phyloP scores from a whole-genome alignment of 257 asterid species.

The Orobanche coerulescens region DNA sequence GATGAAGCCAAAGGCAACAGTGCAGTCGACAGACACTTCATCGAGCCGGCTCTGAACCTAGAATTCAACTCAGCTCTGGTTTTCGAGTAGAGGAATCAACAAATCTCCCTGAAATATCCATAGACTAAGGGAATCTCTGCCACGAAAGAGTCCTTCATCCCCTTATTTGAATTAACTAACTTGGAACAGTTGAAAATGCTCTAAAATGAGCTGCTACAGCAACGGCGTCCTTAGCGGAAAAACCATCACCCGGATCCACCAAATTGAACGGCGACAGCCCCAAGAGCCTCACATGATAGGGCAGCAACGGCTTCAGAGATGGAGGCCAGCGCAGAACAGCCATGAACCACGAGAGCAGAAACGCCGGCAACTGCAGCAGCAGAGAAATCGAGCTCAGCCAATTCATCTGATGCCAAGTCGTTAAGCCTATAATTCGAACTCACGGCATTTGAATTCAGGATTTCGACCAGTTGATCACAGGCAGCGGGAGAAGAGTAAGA shows the following conservation, averaged over 20 bases:
- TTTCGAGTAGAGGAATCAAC: constrained; percentile 48
- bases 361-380: constrained; percentile 53
- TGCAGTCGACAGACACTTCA: constrained; percentile 36
- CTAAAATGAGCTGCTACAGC: constrained; percentile 71
- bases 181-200: constrained; percentile 71
- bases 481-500: constrained; percentile 35
- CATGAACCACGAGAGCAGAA: constrained; percentile 56
- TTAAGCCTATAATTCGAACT: constrained; percentile 20
- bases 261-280: constrained; percentile 59
- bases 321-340: constrained; percentile 33
- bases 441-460: constrained; percentile 24
- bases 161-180: constrained; percentile 35
- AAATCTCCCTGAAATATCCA: constrained; percentile 55
- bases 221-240: constrained; percentile 71
- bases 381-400: constrained; percentile 32
- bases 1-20: constrained; percentile 47
- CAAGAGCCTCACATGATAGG: constrained; percentile 79
- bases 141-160: constrained; percentile 35
- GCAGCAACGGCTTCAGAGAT: constrained; percentile 69
- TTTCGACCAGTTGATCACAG: constrained; percentile 35
- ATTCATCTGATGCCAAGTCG: constrained; percentile 27
- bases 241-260: constrained; percentile 91
- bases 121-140: constrained; percentile 58
- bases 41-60: constrained; percentile 47
- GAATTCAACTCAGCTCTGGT: constrained; percentile 69